Base-by-base conservation (phyloP, 495 filamentous ascomycete genomes). In the Aspergillus sclerotioniger region DNA sequence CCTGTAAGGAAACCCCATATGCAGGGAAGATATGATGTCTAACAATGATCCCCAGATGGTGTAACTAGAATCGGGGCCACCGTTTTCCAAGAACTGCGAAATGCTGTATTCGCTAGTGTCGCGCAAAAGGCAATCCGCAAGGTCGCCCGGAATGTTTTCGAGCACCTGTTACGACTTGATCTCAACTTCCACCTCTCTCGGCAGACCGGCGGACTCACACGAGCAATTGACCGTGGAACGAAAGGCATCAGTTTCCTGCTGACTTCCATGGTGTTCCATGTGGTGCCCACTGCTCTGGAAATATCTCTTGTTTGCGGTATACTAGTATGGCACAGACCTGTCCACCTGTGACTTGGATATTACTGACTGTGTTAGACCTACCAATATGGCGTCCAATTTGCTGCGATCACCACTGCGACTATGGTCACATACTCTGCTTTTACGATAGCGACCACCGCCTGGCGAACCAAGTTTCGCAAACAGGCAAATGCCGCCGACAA, bases 261-360 rank as follows among this genome's bases (percentile, higher is more conserved):
- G 54, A 96, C 90, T 8, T 96, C 92, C 39, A 98, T 98, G 94
- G 92, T 98, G 35, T 98, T 98, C 66, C 95, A 98, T 66, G 89
- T 98, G 43, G 81, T 98, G 15, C 94, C 94, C 0, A 98, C 94
- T 0, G 91, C 92, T 0, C 71, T 98, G 51, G 94, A 98, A 71
- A 97, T 98, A 51, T 84, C 84, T 45, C 89, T 98, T 77, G 94
- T 98, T 1, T 98, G 94, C 67, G 92, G 95, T 54, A 96, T 91
- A 52, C 67, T 90, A 67, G 85, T 87, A 78, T 53, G 66, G 31
- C 16, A 7, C 15, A 49, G 45, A 41, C 16, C 15, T n/a, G 44
- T 45, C 16, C 4, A 15, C 45, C 51, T 29, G 5, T 37, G 12
- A 10, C n/a, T 13, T 19, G 9, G 25, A 61, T 33, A 32, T 43